These are phyloP conservation scores for Peniophora sp. DNA, from an alignment of 1,284 basidiomycete species.

Conservation along the genomic window DNA sequence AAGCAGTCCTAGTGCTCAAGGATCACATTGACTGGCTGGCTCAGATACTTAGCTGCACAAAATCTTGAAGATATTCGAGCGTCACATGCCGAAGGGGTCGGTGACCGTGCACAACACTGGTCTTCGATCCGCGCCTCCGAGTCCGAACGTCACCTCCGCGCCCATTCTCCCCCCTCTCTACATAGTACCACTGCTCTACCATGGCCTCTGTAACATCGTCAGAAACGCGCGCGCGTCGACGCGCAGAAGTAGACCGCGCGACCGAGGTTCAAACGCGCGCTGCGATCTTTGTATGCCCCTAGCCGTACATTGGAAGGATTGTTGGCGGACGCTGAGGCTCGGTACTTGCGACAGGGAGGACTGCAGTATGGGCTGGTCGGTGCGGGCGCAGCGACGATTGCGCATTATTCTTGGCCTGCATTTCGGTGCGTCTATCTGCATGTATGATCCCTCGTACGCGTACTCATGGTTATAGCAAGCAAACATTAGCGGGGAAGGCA, in stretches of 20 bases:
- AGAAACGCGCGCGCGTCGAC: constrained; percentile 32
- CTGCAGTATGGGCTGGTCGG: constrained; percentile 47
- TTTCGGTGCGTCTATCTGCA: constrained; percentile 53
- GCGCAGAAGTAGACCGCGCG: constrained; percentile 46
- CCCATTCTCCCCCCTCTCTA: no score
- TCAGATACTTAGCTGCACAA: no score
- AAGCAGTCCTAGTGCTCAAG: no score
- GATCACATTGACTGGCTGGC: no score
- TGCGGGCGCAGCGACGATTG: constrained; percentile 51
- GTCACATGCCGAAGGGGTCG: no score
- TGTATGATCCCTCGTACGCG: constrained; percentile 2
- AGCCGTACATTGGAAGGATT: no score
- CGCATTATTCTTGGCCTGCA: constrained; percentile 70
- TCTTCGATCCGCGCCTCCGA: no score
- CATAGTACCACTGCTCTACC: not conserved
- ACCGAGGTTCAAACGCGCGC: constrained; percentile 47
- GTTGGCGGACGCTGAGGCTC: constrained; percentile 3
- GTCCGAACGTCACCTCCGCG: no score
- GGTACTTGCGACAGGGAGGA: constrained; percentile 50
- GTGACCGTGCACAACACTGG: no score
- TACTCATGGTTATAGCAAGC: constrained; percentile 39
- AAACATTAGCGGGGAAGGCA: constrained; percentile 75
- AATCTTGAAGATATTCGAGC: no score
- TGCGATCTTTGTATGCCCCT: constrained; percentile 35
- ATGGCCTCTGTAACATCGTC: constrained; percentile 20